Evolutionary conservation across 345 rosid species (phyloP).

Genomic region (Eutrema japonicum): DNA sequence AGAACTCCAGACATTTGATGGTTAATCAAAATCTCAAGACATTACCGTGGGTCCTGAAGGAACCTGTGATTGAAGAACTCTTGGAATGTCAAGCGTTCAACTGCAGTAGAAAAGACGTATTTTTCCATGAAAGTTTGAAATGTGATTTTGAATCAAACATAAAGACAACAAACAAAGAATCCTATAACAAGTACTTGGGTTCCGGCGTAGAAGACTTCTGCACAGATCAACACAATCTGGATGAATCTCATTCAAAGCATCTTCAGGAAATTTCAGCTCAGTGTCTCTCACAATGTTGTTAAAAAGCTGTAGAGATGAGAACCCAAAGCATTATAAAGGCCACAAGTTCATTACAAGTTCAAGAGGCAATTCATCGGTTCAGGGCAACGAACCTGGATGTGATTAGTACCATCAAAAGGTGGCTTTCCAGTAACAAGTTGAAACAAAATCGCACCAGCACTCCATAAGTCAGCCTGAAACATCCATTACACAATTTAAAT

Average conservation of each 20-base stretch:
- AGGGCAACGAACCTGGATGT: conserved; percentile 55
- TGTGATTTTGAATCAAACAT: conserved; percentile 1
- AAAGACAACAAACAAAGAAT: conserved; percentile 20
- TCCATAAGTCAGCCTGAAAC: conserved; percentile 84
- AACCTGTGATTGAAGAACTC: conserved; percentile 82
- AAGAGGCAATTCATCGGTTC: background rate
- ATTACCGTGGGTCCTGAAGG: conserved; percentile 63
- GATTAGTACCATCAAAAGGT: conserved; percentile 75
- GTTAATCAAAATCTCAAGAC: conserved; percentile 8
- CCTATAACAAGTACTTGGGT: conserved; percentile 57
- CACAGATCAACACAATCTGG: conserved; percentile 81
- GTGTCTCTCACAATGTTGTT: conserved; percentile 70
- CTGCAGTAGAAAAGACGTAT: conserved; percentile 44
- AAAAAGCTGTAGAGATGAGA: conserved; percentile 62
- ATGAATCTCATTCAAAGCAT: conserved; percentile 57
- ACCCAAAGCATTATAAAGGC: conserved; percentile 15
- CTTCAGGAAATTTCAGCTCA: conserved; percentile 72
- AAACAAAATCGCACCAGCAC: conserved; percentile 84
- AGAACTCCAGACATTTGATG: background rate
- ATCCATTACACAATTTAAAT: conserved; percentile 4
- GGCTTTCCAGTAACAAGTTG: conserved; percentile 85
- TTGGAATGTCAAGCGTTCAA: conserved; percentile 66
- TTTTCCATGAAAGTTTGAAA: background rate
- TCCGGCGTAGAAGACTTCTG: conserved; percentile 65
- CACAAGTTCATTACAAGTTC: conserved; percentile 28